Evolutionary conservation across 2,329 filamentous ascomycete genomes (phyloP).

Genomic region (Talaromyces albobiverticillius): DNA sequence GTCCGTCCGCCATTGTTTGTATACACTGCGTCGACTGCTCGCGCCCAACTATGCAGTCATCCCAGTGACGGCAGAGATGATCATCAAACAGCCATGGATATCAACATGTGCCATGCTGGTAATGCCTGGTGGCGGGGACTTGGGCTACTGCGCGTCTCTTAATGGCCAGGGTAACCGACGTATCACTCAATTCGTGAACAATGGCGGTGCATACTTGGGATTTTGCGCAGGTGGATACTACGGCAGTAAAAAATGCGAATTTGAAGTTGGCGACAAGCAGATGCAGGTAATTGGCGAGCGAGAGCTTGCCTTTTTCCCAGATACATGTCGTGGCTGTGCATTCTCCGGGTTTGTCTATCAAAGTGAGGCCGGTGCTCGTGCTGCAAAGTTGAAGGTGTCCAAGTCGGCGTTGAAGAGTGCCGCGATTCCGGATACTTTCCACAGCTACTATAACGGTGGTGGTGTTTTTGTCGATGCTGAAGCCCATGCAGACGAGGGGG

Average conservation of each 20-base stretch:
- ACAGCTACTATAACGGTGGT: conserved; percentile 89
- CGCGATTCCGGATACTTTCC: conserved; percentile 60
- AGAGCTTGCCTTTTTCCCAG: conserved; percentile 86
- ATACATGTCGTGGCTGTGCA: conserved; percentile 78
- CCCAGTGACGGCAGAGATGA: conserved; percentile 70
- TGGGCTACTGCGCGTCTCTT: conserved; percentile 82
- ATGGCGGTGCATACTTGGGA: conserved; percentile 81
- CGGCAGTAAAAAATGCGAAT: conserved; percentile 76
- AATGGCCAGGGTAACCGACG: conserved; percentile 84
- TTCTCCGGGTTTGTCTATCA: conserved; percentile 89
- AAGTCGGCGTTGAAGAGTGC: conserved; percentile 56
- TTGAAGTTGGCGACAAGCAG: conserved; percentile 76
- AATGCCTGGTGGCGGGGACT: conserved; percentile 89
- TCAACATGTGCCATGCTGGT: conserved; percentile 84
- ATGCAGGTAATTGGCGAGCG: conserved; percentile 83
- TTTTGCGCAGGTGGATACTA: conserved; percentile 97
- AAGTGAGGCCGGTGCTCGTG: conserved; percentile 78
- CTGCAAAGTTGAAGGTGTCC: conserved; percentile 64
- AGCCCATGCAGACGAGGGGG: conserved; percentile 58
- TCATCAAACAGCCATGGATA: conserved; percentile 90
- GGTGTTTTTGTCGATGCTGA: conserved; percentile 84
- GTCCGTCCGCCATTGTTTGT: conserved; percentile 85
- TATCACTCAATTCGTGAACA: conserved; percentile 80
- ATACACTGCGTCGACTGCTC: conserved; percentile 79
- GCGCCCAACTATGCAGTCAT: conserved; percentile 92